Base-by-base conservation (phyloP, 1,139 yeast species). In the Debaryomyces subglobosus region DNA sequence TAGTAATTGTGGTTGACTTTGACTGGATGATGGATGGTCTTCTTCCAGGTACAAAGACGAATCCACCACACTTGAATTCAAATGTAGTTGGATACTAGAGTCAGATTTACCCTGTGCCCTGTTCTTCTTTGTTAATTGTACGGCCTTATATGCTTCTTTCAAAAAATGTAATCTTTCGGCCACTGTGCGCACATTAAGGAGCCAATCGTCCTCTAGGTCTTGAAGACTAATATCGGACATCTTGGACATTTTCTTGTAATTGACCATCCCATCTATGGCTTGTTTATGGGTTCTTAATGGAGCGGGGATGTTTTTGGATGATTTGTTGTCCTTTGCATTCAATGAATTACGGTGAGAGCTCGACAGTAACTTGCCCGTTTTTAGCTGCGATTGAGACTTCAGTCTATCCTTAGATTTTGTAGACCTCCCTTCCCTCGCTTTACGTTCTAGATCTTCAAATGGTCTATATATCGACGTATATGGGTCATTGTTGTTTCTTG, bases 71-170 rank as follows among this genome's bases (percentile, higher is more conserved):
- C 20, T 23, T 16, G 43, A 29, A 40, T 20, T 29, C 13, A 40
- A 23, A n/a, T 30, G 34, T 8, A 30, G 15, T n/a, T 16, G 13
- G 18, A 3, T 4, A 5, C 9, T 30, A 2, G 49, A 42, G 20
- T 30, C 45, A 15, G 37, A 18, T 34, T 35, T 50, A 8, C 37
- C 30, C 4, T 32, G 30, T 2, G 49, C 39, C 39, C 56, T 61
- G 39, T 53, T 51, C 48, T 57, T 62, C 47, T 67, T 64, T 40
- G 65, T 51, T 10, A 53, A 41, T 43, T 62, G 69, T 9, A 70
- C 60, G 2, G 70, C 51, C 42, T 59, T 61, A 49, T 67, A 69
- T 1, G 65, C 58, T 44, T 71, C 75, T 46, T 65, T 63, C 39
- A 72, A 56, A 23, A 69, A 59, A 49, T 62, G 64, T 21, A 72